These are phyloP conservation scores for Solanum ossicruentum DNA, from an alignment of 257 asterid genomes.

Conservation along the genomic window DNA sequence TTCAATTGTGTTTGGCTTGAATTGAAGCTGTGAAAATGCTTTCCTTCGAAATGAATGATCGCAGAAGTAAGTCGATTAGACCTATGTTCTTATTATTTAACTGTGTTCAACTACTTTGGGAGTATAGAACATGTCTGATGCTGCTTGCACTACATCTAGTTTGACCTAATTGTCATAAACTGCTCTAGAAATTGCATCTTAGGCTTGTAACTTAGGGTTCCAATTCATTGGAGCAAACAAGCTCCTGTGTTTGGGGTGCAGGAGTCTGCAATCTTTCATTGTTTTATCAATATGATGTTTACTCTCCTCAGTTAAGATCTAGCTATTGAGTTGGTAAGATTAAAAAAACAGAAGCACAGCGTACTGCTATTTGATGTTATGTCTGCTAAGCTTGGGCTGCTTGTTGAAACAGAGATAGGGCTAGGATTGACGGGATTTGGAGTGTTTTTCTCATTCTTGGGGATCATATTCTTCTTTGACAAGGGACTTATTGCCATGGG, in stretches of 20 bases:
- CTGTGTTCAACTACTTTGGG: not conserved
- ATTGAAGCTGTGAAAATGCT: constrained; percentile 39
- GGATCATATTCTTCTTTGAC: constrained; percentile 77
- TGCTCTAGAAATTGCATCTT: not conserved
- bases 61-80: constrained; percentile 38
- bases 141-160: not conserved
- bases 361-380: not conserved
- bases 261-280: not conserved
- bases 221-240: not conserved
- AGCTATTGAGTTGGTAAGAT: not conserved
- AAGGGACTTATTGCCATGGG: constrained; percentile 97
- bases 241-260: not conserved
- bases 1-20: not conserved
- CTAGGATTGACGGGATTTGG: constrained; percentile 96
- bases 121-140: not conserved
- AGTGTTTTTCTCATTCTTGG: constrained; percentile 75
- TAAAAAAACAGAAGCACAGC: not conserved
- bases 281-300: not conserved
- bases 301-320: not conserved
- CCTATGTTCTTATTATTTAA: not conserved
- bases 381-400: constrained; percentile 6
- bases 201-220: not conserved
- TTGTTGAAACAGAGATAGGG: constrained; percentile 67
- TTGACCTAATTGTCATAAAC: not conserved
- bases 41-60: constrained; percentile 79